Conservation (phyloP, 2,329 filamentous ascomycete genomes). For the Pseudogymnoascus sp. region DNA sequence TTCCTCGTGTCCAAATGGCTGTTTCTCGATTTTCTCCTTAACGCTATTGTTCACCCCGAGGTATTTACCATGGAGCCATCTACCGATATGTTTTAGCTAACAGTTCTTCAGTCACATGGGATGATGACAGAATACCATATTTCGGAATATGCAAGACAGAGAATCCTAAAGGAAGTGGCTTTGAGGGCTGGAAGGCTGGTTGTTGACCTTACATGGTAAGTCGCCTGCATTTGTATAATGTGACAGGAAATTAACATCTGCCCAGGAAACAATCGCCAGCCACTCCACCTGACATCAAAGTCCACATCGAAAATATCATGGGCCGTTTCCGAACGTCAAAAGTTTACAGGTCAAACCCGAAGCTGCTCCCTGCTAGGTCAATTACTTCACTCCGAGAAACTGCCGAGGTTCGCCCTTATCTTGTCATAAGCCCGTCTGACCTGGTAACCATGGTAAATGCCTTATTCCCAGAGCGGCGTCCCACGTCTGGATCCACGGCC, state of each 20-base stretch:
- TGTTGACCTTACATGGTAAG: slow-evolving; percentile 59
- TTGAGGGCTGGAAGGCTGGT: slow-evolving; percentile 72
- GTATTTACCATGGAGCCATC: slow-evolving; percentile 32
- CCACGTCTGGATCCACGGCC: slow-evolving; percentile 45
- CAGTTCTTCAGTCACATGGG: slow-evolving; percentile 38
- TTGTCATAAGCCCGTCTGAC: slow-evolving; percentile 73
- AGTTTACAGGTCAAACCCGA: slow-evolving; percentile 39
- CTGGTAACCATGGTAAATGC: slow-evolving; percentile 72
- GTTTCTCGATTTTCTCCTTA: slow-evolving; percentile 78
- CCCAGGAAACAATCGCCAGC: slow-evolving; percentile 50
- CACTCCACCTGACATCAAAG: slow-evolving; percentile 53
- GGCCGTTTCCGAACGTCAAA: slow-evolving; percentile 45
- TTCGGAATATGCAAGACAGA: slow-evolving; percentile 80
- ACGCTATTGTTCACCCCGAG: slow-evolving; percentile 83
- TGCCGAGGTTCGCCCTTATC: slow-evolving; percentile 68
- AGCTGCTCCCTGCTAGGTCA: slow-evolving; percentile 61
- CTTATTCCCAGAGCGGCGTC: slow-evolving; percentile 68
- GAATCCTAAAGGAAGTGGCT: slow-evolving; percentile 69
- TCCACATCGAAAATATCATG: slow-evolving; percentile 65
- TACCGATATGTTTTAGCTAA: slow-evolving; percentile 14
- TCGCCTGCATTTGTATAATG: slow-evolving; percentile 29
- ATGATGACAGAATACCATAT: slow-evolving; percentile 87
- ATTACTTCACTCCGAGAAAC: slow-evolving; percentile 67
- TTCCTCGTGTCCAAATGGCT: slow-evolving; percentile 89
- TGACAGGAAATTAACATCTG: slow-evolving; percentile 8